A percentile compares a stretch with the other conserved stretches of the same genome.
Conservation (phyloP, 257 asterid species). For the Nicotiana undulata region DNA sequence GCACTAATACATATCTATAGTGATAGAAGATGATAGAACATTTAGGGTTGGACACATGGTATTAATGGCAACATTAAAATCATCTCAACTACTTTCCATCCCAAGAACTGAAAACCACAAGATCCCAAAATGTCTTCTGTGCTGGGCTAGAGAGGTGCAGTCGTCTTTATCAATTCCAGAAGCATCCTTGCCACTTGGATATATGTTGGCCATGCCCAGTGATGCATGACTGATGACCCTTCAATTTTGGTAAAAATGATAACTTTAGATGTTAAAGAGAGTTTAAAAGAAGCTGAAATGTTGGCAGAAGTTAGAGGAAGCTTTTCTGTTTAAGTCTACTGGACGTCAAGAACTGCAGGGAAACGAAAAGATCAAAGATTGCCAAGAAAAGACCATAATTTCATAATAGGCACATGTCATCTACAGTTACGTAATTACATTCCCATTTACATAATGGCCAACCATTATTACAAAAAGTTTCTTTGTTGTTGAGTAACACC, state of each 20-base stretch:
- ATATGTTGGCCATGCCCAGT: not conserved
- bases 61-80: not conserved
- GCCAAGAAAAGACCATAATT: not conserved
- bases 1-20: too few relatives aligned
- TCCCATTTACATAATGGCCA: not conserved
- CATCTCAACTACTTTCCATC: not conserved
- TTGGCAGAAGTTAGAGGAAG: not conserved
- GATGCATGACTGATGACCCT: not conserved
- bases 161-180: not conserved
- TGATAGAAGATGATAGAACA: too few relatives aligned
- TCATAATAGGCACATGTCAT: not conserved
- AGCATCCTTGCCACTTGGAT: not conserved
- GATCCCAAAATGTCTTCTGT: not conserved
- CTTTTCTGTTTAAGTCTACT: not conserved
- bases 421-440: not conserved
- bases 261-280: not conserved
- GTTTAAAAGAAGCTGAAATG: not conserved
- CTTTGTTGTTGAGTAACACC: not conserved
- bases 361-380: not conserved
- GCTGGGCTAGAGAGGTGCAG: not conserved
- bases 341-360: not conserved
- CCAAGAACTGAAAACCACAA: not conserved
- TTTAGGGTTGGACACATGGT: not conserved
- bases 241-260: not conserved
- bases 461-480: not conserved